Conservation (phyloP, 176 grass and related monocot genomes). For the Cenchrus americanus region DNA sequence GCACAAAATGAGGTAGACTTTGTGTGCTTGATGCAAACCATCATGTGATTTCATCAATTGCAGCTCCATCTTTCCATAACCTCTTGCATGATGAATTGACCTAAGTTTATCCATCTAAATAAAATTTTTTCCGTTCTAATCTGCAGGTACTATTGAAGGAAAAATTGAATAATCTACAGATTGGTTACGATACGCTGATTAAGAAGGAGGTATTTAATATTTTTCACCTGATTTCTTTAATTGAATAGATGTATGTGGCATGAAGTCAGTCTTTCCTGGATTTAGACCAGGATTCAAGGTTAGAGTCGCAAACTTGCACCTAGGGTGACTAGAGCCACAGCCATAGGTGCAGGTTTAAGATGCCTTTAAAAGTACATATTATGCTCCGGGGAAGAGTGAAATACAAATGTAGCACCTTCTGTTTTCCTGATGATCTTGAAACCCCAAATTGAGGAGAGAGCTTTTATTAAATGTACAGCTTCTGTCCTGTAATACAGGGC, state of each 20-base stretch:
- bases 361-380: neutral
- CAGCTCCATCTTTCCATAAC: neutral
- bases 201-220: slow-evolving; percentile 70
- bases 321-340: neutral
- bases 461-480: neutral
- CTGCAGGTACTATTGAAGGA: slow-evolving; percentile 56
- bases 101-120: slow-evolving; percentile 22
- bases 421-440: slow-evolving; percentile 25
- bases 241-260: slow-evolving; percentile 9
- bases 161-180: slow-evolving; percentile 70
- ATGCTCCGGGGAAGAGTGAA: neutral
- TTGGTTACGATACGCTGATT: slow-evolving; percentile 56
- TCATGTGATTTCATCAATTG: slow-evolving; percentile 36
- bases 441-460: slow-evolving; percentile 11
- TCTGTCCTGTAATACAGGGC: too few species aligned
- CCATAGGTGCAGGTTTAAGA: neutral
- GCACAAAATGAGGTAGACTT: slow-evolving; percentile 63
- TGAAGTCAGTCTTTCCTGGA: neutral
- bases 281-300: neutral
- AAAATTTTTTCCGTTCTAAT: neutral
- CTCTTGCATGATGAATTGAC: slow-evolving; percentile 17
- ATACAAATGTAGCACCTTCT: slow-evolving; percentile 3
- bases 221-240: slow-evolving; percentile 38
- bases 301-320: neutral
- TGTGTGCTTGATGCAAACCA: slow-evolving; percentile 20